Evolutionary conservation across 257 asterid genomes (phyloP).

Genomic region (Scutellaria galericulata): DNA sequence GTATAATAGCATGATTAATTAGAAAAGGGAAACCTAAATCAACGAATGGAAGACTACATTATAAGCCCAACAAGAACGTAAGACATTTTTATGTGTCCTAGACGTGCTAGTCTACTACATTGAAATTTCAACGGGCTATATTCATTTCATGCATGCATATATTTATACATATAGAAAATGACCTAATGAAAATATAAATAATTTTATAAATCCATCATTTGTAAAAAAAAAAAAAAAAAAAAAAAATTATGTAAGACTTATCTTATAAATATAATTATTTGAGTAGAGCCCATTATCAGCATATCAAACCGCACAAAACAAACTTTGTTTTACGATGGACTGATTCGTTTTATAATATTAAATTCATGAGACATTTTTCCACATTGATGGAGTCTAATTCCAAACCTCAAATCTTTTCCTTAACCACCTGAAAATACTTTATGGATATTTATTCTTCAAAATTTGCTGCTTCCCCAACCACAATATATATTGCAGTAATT

Average conservation of each 20-base stretch:
- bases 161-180: background rate
- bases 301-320: too few relatives aligned
- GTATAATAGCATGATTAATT: too few relatives aligned
- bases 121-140: slow-evolving; percentile 1
- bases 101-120: slow-evolving; percentile 28
- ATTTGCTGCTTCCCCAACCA: slow-evolving; percentile 22
- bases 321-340: too few relatives aligned
- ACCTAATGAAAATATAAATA: too few relatives aligned
- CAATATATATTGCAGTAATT: background rate
- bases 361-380: background rate
- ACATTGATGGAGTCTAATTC: slow-evolving; percentile 36
- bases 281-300: too few relatives aligned
- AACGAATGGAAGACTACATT: background rate
- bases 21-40: background rate
- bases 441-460: background rate
- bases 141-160: slow-evolving; percentile 25
- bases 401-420: slow-evolving; percentile 41
- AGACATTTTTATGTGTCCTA: slow-evolving; percentile 6
- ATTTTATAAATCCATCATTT: too few relatives aligned
- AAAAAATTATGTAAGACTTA: too few relatives aligned
- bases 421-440: slow-evolving; percentile 32
- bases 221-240: too few relatives aligned
- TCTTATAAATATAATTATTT: too few relatives aligned
- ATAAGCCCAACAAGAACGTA: background rate
- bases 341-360: too few relatives aligned